Evolutionary conservation across 2,329 filamentous ascomycete genomes (phyloP).

Genomic region (Ustulina deusta): DNA sequence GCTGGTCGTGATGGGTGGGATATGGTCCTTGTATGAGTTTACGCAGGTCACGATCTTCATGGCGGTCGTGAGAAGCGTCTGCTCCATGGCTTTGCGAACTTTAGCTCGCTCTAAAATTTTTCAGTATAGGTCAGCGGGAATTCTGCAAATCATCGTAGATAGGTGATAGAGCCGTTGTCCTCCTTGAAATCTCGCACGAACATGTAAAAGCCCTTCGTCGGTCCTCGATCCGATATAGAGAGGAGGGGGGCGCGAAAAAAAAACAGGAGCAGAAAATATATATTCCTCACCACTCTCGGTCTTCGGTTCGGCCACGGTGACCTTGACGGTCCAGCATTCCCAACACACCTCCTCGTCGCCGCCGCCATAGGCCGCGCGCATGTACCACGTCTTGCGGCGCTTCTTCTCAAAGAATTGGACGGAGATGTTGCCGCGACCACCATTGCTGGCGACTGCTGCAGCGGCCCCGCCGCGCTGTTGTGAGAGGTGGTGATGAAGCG

Average conservation of each 20-base stretch:
- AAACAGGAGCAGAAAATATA: neutral
- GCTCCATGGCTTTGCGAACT: conserved; percentile 90
- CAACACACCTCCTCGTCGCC: conserved; percentile 95
- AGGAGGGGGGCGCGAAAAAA: neutral
- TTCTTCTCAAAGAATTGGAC: conserved; percentile 97
- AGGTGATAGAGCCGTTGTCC: neutral
- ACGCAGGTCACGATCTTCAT: conserved; percentile 91
- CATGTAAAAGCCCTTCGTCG: neutral
- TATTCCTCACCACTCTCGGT: conserved; percentile 83
- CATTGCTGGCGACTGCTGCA: conserved; percentile 13
- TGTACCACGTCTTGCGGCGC: conserved; percentile 82
- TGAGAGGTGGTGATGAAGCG: conserved; percentile 51
- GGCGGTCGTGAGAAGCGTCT: conserved; percentile 85
- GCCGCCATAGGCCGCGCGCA: conserved; percentile 58
- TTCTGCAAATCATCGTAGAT: neutral
- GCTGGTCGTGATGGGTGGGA: conserved; percentile 93
- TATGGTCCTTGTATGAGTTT: conserved; percentile 92
- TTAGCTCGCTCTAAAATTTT: conserved; percentile 79
- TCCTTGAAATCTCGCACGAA: neutral
- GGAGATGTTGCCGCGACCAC: conserved; percentile 74
- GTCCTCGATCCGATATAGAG: neutral
- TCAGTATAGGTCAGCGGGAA: conserved; percentile 17
- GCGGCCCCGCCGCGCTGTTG: conserved; percentile 39
- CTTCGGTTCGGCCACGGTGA: conserved; percentile 89
- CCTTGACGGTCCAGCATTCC: conserved; percentile 95